Base-by-base conservation (phyloP, 352 stramenopile species). In the Pythium monospermum region DNA sequence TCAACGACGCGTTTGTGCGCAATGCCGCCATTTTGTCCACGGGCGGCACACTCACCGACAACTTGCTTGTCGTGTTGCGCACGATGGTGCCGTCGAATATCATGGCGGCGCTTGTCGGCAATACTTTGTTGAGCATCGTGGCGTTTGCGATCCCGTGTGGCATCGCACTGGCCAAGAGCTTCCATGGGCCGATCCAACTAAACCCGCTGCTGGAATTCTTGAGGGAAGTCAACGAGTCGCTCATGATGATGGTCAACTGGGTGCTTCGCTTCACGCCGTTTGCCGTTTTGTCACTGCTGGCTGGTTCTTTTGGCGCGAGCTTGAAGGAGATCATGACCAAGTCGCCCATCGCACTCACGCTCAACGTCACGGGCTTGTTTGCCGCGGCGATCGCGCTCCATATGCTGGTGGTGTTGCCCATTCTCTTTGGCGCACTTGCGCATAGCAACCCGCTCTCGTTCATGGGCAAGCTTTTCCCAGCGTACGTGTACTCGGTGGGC, bases 171-270 rank as follows among this genome's bases (percentile, higher is more conserved):
- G 72, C 76, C 22, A 73, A 69, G 49, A 88, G 77, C 53, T 88
- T 89, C 61, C 70, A 86, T 55, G 79, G 76, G 0, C 78, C 73
- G 8, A 63, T 83, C 16, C 68, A 81, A 22, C 68, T 89, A 46
- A 88, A 91, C 71, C 76, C 79, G 41, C 47, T 93, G 21, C 63
- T 93, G 18, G 75, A 91, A 46, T 87, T 93, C 58, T 71, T 91
- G 15, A 65, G 79, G 13, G 76, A 93, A 27, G 61, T 91, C 21
- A 89, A 93, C 53, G 74, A 86, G 57, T 82, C 77, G 44, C 74
- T 93, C 28, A 66, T 89, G 36, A 73, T 73, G 43, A 93, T 91
- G 75, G 66, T 71, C 22, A 69, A 84, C 43, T 86, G 68, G 69
- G 68, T 91, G 32, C 71, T 91, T 33, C 66, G 65, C 53, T 87